Conservation (phyloP, 768 basidiomycete species). For the Rubroboletus pulcherrimus region DNA sequence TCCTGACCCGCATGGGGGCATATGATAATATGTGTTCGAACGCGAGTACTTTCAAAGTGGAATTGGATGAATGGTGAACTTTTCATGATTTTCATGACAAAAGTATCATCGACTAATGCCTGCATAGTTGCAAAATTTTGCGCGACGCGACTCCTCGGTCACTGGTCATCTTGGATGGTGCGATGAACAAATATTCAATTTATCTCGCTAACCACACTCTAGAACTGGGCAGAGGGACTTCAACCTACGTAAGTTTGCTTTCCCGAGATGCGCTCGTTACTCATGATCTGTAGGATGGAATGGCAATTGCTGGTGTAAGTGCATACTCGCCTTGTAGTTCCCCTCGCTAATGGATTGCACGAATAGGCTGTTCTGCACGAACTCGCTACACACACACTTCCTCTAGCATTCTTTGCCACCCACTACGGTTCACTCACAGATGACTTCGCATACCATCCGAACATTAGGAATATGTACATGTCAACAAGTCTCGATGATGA, state of each 20-base stretch:
- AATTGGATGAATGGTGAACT: conserved; percentile 89
- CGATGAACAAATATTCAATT: conserved; percentile 17
- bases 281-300: conserved; percentile 68
- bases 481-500: conserved; percentile 90
- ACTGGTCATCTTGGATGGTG: conserved; percentile 91
- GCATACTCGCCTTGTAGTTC: not conserved
- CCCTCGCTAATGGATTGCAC: conserved; percentile 5
- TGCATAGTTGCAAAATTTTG: conserved; percentile 80
- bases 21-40: conserved; percentile 97
- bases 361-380: conserved; percentile 85
- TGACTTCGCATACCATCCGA: conserved; percentile 88
- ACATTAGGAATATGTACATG: conserved; percentile 96
- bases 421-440: conserved; percentile 96
- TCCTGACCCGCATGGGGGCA: conserved; percentile 97
- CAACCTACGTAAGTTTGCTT: conserved; percentile 66
- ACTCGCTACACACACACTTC: conserved; percentile 87
- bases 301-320: conserved; percentile 90
- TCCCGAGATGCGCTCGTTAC: conserved; percentile 9
- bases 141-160: conserved; percentile 92
- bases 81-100: not conserved
- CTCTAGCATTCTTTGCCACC: conserved; percentile 94
- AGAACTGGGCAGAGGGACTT: conserved; percentile 96
- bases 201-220: conserved; percentile 9
- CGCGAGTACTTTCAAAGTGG: conserved; percentile 96
- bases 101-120: not conserved